phyloP scores from a whole-genome alignment of 2,329 filamentous ascomycete species.

The Talaromyces amestolkiae region DNA sequence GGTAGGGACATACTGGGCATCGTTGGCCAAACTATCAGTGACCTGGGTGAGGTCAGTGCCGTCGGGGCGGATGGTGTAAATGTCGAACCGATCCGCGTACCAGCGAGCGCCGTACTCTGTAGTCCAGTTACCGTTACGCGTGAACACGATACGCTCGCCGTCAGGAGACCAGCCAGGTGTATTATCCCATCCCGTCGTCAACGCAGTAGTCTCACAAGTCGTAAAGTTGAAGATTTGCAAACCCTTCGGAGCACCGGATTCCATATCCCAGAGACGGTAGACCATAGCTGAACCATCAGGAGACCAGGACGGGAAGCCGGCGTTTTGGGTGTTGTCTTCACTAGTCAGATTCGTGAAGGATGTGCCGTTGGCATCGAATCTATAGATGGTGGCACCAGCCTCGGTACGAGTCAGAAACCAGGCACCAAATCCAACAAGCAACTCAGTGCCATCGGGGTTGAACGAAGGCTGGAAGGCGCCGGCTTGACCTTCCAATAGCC shows the following conservation, averaged over 20 bases:
- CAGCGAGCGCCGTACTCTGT: not conserved
- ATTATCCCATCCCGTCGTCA: not conserved
- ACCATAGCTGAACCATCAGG: not conserved
- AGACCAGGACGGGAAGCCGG: not conserved
- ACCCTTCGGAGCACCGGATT: not conserved
- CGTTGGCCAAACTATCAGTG: not conserved
- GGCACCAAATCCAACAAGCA: conserved; percentile 41
- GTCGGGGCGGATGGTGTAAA: not conserved
- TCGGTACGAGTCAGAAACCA: not conserved
- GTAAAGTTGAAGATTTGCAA: not conserved
- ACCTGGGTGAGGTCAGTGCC: not conserved
- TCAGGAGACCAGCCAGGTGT: not conserved
- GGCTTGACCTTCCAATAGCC: conserved; percentile 28
- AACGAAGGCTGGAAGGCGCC: conserved; percentile 45
- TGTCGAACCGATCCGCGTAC: not conserved
- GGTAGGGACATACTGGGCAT: not conserved
- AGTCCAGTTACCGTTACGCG: not conserved
- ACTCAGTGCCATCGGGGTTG: conserved; percentile 38
- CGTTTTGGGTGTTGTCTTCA: not conserved
- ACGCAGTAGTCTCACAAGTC: not conserved
- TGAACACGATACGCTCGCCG: not conserved
- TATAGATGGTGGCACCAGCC: not conserved
- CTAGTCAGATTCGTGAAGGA: not conserved
- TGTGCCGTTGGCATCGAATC: not conserved
- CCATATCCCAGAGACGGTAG: not conserved